Base-by-base conservation (phyloP, 2,329 filamentous ascomycete species). In the Cadophora luteo-olivacea region DNA sequence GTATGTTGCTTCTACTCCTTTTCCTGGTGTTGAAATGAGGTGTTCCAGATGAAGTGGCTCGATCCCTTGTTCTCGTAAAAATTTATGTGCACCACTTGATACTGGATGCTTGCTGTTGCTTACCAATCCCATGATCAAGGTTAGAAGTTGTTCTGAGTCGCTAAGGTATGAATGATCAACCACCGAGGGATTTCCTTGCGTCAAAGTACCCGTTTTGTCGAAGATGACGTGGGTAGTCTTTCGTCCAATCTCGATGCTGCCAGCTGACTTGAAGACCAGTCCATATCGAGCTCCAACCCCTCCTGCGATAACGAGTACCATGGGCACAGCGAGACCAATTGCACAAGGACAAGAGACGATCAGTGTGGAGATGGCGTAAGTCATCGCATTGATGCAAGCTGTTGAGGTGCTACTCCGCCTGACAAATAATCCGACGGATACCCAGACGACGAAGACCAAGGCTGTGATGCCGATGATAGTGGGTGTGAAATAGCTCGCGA, bases 151-250 rank as follows among this genome's bases (percentile, higher is more conserved):
- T 12, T 58, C 29, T 1, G 52, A 36, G 9, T 38, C 19, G 19
- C 16, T 19, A 16, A 79, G 75, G 79, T 79, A 74, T 69, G 79
- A 52, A 74, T 84, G 76, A 65, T 77, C 25, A 68, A 77, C 76
- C 66, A 86, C 78, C 58, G 80, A 79, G 49, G 91, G 73, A 2
- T 84, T 82, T 0, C 89, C 90, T 33, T 81, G 77, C 93, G 92
- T 94, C 9, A 95, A 77, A 0, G 92, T 95, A 0, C 92, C 92
- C 0, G 92, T 95, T 79, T 95, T 95, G 81, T 95, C 92, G 72
- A 95, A 91, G 0, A 95, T 84, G 1, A 94, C 85, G 73, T 94
- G 87, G 0, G 87, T 84, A 0, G 86, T 81, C 68, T 86, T 89
- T 65, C 85, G 81, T 0, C 87, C 88, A 0, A 85, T 78, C 75